Evolutionary conservation across 176 grass and related monocot genomes (phyloP), one percentile per base, ranked within the genome.

Genomic region (Oryza glaberrima): DNA sequence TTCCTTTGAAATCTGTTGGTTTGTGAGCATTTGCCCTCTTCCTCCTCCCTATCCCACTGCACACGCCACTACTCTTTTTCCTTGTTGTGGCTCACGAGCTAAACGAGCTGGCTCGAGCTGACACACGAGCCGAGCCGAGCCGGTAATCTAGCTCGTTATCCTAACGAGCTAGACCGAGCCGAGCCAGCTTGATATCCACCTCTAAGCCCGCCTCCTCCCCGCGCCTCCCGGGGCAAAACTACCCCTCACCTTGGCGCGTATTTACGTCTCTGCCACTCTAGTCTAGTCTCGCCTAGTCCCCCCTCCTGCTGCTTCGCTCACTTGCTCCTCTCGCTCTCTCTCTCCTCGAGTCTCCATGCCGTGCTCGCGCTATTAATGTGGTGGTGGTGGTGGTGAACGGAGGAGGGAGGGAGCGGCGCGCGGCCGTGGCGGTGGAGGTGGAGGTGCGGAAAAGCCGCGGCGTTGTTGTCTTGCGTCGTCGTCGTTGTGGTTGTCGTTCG

Each of bases 251-350:
- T 26, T 61, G 0, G n/a, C 4, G 0, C 28, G 0, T 68, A 88
- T 77, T 85, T 71, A 86, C 88, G 23, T 19, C 1, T 4, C 46
- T 78, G 70, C 86, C 86, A 80, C 83, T 88, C 3, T 70, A 17
- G 38, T 20, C 46, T 7, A 32, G 43, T 9, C 3, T 70, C 28
- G 38, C 26, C 46, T 7, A 32, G 43, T 9, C 75, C 76, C 63
- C 48, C 28, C 28, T 30, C 28, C 28, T 30, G 28, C 28, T 30
- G 28, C 30, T 32, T 32, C 30, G 30, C 30, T 56, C 16, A 6
- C 52, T 28, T 4, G 36, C 52, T 22, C 19, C 70, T 6, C 16
- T 20, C 35, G 2, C 52, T 61, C 67, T 11, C 48, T 11, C 48
- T 1, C 9, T 34, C 1, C 9, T 13, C 7, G 11, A 8, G 4